Conservation (phyloP, 2,329 filamentous ascomycete genomes). For the Fusarium tanahbumbuense region DNA sequence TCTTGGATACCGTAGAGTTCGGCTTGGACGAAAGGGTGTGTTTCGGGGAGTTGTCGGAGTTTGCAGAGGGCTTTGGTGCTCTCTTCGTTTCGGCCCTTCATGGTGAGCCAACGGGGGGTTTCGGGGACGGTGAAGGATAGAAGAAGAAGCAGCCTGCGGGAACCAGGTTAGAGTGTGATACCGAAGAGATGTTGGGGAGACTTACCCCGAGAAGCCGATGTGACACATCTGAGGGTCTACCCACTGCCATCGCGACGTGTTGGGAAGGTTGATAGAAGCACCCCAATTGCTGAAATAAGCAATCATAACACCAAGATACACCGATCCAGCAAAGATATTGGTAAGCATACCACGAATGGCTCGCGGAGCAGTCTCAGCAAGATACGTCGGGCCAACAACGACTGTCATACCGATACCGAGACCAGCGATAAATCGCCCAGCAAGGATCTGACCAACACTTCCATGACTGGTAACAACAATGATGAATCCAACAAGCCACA, state of each 20-base stretch:
- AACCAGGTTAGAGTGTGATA: background rate
- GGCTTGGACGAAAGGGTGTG: slow-evolving; percentile 12
- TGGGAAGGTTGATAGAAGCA: slow-evolving; percentile 56
- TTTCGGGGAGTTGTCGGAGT: slow-evolving; percentile 17
- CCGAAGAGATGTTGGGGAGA: no score
- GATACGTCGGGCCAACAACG: slow-evolving; percentile 58
- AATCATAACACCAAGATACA: slow-evolving; percentile 39
- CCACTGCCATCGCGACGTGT: slow-evolving; percentile 37
- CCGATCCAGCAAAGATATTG: slow-evolving; percentile 50
- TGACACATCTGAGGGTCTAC: slow-evolving; percentile 21
- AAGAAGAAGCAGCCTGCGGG: no score
- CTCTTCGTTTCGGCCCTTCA: slow-evolving; percentile 14
- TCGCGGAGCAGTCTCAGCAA: slow-evolving; percentile 73
- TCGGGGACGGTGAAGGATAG: slow-evolving; percentile 26
- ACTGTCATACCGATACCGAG: slow-evolving; percentile 25
- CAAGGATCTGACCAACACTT: slow-evolving; percentile 13
- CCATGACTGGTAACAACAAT: slow-evolving; percentile 17
- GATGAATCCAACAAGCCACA: slow-evolving; percentile 20
- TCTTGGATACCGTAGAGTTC: slow-evolving; percentile 14
- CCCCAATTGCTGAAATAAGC: slow-evolving; percentile 76
- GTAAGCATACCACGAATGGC: slow-evolving; percentile 75
- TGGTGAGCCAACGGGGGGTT: slow-evolving; percentile 24
- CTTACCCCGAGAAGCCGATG: slow-evolving; percentile 17
- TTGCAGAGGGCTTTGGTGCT: slow-evolving; percentile 18
- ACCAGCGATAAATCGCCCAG: slow-evolving; percentile 19